phyloP scores from a whole-genome alignment of 1,284 basidiomycete species.

The Trametes polyzona region DNA sequence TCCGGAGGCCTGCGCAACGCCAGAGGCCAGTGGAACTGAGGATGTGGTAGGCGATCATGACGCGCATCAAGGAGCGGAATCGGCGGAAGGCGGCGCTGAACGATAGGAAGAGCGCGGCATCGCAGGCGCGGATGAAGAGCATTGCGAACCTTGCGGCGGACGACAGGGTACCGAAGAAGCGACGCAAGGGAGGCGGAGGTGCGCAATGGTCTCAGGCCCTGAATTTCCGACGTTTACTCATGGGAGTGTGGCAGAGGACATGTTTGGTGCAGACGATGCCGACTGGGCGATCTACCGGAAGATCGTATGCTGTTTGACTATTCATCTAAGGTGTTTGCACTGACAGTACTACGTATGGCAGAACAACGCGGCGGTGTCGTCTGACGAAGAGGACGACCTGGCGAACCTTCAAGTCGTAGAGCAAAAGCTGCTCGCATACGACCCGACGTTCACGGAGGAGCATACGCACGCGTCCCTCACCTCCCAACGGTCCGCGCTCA shows the following conservation, averaged over 20 bases:
- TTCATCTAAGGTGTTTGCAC: background rate
- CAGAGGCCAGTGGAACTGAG: background rate
- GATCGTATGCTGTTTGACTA: slow-evolving; percentile 58
- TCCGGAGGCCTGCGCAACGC: slow-evolving; percentile 1
- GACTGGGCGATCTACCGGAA: slow-evolving; percentile 99
- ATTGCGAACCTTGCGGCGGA: slow-evolving; percentile 92
- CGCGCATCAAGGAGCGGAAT: slow-evolving; percentile 84
- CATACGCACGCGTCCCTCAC: slow-evolving; percentile 84
- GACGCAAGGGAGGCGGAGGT: slow-evolving; percentile 81
- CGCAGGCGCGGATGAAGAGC: slow-evolving; percentile 97
- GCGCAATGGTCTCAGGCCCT: slow-evolving; percentile 27
- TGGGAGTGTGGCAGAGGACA: slow-evolving; percentile 70
- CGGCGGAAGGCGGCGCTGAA: slow-evolving; percentile 83
- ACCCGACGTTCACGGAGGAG: slow-evolving; percentile 81
- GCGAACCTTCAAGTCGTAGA: slow-evolving; percentile 78
- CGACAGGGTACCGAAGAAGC: slow-evolving; percentile 78
- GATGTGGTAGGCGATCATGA: slow-evolving; percentile 68
- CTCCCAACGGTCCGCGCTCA: slow-evolving; percentile 80
- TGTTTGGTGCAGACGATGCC: slow-evolving; percentile 93
- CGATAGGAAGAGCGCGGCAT: slow-evolving; percentile 91
- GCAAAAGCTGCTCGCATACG: slow-evolving; percentile 79
- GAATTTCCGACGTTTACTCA: slow-evolving; percentile 1
- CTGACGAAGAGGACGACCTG: slow-evolving; percentile 95
- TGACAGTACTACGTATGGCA: slow-evolving; percentile 30
- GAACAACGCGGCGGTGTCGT: slow-evolving; percentile 87